phyloP scores from a whole-genome alignment of 371 early-diverging fungal species.

The Mortierella sp. region DNA sequence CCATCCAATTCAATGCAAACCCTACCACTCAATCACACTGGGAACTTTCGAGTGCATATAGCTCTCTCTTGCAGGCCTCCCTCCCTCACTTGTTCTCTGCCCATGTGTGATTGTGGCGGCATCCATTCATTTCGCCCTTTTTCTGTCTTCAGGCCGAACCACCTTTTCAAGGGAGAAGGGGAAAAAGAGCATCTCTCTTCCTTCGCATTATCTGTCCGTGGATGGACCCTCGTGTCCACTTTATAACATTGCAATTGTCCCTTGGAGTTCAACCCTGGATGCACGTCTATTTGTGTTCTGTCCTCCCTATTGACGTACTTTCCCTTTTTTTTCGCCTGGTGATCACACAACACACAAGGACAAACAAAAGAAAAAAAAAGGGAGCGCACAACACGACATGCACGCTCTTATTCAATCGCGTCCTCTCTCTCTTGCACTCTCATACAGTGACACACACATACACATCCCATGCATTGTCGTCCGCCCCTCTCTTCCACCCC shows the following conservation, averaged over 20 bases:
- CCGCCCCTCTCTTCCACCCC: constrained; percentile 14
- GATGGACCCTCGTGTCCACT: constrained; percentile 13
- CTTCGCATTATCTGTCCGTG: not conserved
- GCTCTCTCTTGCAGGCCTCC: not conserved
- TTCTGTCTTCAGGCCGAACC: not conserved
- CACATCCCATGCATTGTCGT: not conserved
- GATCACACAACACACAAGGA: not conserved
- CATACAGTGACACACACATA: not conserved
- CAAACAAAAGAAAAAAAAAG: constrained; percentile 2
- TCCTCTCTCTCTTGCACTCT: not conserved
- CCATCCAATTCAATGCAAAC: not conserved
- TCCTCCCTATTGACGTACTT: not conserved
- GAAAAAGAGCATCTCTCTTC: not conserved
- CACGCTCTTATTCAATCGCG: not conserved
- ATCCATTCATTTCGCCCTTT: constrained; percentile 6
- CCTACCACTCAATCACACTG: constrained; percentile 8
- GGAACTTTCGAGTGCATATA: not conserved
- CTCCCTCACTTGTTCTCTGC: not conserved
- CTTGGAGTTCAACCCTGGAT: not conserved
- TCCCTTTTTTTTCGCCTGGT: constrained; percentile 1
- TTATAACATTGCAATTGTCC: not conserved
- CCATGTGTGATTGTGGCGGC: not conserved
- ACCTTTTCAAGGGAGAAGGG: not conserved
- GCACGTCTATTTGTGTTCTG: not conserved
- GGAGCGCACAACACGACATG: not conserved